Base-by-base conservation (phyloP, 805 yeast species). In the Ogataea thermomethanolica region DNA sequence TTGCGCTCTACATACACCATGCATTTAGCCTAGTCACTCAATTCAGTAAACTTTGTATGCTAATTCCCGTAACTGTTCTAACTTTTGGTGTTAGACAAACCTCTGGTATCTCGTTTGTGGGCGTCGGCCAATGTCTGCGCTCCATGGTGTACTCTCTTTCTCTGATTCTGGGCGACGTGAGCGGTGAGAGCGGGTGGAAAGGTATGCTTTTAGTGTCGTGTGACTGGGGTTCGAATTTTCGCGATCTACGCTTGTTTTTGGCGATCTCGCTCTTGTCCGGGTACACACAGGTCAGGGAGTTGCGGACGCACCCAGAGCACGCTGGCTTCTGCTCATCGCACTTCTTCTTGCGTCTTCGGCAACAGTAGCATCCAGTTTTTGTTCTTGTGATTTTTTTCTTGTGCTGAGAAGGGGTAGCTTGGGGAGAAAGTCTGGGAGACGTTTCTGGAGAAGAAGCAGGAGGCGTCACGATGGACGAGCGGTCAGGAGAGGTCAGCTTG, bases 321-420 rank as follows among this genome's bases (percentile, higher is more conserved):
- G 54, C 50, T 3, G 67, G 67, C 41, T 53, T 54, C 23, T 48
- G 38, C 41, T 63, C 67, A 39, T 63, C 65, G 44, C 69, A 64
- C 51, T 64, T 64, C 64, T 63, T 64, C 62, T 63, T 63, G 35
- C 69, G 50, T 33, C 46, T 56, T 17, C 69, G 59, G 37, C 69
- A 64, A 38, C 67, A 63, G 44, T 59, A 60, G 41, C 69, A 64
- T 2, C 69, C 69, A 1, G 67, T 63, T 37, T 64, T 64, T 2
- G 66, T 61, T 39, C 67, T 53, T 7, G 64, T 58, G 21, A 62
- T 62, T 43, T 62, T 62, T 43, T 50, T 51, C 35, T 54, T 50
- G 25, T 38, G 29, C 17, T 29, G 25, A 13, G 35, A 22, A 20
- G 37, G 22, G 9, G 44, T 14, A 31, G 20, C 25, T 31, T 23